Base-by-base conservation (phyloP, 2,329 filamentous ascomycete species). In the Paraphaeosphaeria minitans region DNA sequence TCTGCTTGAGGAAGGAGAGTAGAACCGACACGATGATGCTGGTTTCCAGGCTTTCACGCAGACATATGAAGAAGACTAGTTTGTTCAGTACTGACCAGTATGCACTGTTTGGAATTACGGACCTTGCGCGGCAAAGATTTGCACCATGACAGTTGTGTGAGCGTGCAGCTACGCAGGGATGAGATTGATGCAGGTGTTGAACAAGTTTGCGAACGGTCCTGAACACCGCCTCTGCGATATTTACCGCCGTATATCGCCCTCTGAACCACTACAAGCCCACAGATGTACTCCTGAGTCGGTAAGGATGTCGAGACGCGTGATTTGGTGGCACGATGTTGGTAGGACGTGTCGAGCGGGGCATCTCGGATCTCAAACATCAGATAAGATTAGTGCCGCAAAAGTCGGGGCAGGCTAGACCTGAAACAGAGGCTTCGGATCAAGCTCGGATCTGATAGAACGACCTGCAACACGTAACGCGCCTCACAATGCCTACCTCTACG, bases 21-120 rank as follows among this genome's bases (percentile, higher is more conserved):
- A 96, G 81, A 16, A 96, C 89, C 0, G 92, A 94, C 61, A 96
- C 87, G 67, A 96, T 91, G 71, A 96, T 92, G 70, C 85, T 88
- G 0, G 89, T 90, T 80, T 96, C 92, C 48, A 96, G 81, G 43
- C 87, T 87, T 79, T 96, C 92, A 72, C 92, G 87, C 75, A 96
- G 95, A 78, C 91, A 88, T 75, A 96, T 91, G 80, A 97, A 93
- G 81, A 96, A 96, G 56, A 96, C 86, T 82, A 22, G 19, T 43
- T 22, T 19, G 41, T 43, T 43, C n/a, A 43, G 41, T 43, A 22
- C 41, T 48, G n/a, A 22, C 41, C 48, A 9, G 21, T 12, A 21
- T n/a, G 19, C 41, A 22, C 13, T 43, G 4, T 21, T 37, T n/a
- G 27, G 10, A 4, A 8, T 13, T 13, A 43, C 41, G 13, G 19